Evolutionary conservation across 495 filamentous ascomycete species (phyloP), one percentile per base, ranked within the genome.

Genomic region (Penicillium cinerascens): DNA sequence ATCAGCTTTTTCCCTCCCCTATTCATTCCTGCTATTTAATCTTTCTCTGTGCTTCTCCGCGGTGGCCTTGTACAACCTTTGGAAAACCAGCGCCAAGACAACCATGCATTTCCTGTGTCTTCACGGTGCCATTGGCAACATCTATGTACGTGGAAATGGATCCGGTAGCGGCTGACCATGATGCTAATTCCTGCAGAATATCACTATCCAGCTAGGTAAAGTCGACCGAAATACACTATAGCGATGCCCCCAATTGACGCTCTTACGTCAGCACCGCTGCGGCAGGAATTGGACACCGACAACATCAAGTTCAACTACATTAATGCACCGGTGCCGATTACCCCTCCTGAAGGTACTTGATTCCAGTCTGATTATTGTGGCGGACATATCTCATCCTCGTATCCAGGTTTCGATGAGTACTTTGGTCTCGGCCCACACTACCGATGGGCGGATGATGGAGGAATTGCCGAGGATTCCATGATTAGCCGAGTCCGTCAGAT

Each of bases 341-440:
- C 61, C 4, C 72, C 78, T 10, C 78, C 78, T 3, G 17, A 40
- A 52, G 64, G 64, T 65, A 64, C 18, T 26, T 26, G 8, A 23
- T n/a, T 6, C 10, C 0, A 47, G 22, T 53, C n/a, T 27, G 6
- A 37, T 36, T 23, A 18, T 33, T 33, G 29, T 1, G 17, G 44
- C 11, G 2, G 16, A 36, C 21, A 41, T 26, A 22, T 37, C 39
- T 35, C 9, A 33, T 47, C 18, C 0, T 13, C 16, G 7, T 6
- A 1, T 27, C 8, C 35, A 56, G 78, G 76, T 0, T 80, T 78
- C 60, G 68, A 75, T 42, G 72, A 78, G 45, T 82, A 79, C 58
- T 82, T 80, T 44, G 78, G 78, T 4, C 51, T 71, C n/a, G 69
- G 68, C 3, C 78, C 78, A 6, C 68, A 78, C 37, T 80, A 72